Evolutionary conservation across 2,329 filamentous ascomycete species (phyloP), one percentile per base, ranked within the genome.

Genomic region (Lanzia echinophila): DNA sequence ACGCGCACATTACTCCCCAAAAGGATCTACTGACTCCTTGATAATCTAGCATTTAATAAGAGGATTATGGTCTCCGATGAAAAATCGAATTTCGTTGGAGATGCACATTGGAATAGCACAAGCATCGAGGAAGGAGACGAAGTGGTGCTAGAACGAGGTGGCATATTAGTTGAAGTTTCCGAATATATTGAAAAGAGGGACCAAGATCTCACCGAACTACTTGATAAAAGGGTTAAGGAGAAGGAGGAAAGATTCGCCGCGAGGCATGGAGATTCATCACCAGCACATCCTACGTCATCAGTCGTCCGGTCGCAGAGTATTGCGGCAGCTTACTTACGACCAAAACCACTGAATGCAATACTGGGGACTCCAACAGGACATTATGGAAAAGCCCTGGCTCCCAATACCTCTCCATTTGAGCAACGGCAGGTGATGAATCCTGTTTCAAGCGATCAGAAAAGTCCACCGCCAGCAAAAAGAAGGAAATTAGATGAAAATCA

Each of bases 61-160:
- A 83, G 89, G 4, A 75, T 94, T 56, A 95, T 96, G 88, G 88
- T 95, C 6, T 92, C 94, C 63, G 90, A 96, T 68, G 83, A 88
- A 45, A 75, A 81, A 2, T 83, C 87, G 0, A 89, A 91, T 67
- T 89, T 86, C 60, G 79, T 96, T 28, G 91, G 90, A 3, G 91
- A 96, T 68, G 82, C 83, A 32, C 89, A 96, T 70, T 94, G 88
- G 84, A 78, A 83, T 44, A 78, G 80, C 50, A 79, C 78, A 36
- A 78, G 80, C n/a, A 73, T 96, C 22, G 80, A 81, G 33, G 87
- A 94, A 56, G 91, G 90, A 6, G 88, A 95, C 57, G 90, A 96
- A 69, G 68, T 96, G 50, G 78, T 83, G 54, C 74, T 96, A 50
- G 90, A 96, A 62, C 80, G 84, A 47, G 86, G 84, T 46, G 82